Evolutionary conservation across 2,329 filamentous ascomycete species (phyloP), one percentile per base, ranked within the genome.

Genomic region (Penicillium sp.): DNA sequence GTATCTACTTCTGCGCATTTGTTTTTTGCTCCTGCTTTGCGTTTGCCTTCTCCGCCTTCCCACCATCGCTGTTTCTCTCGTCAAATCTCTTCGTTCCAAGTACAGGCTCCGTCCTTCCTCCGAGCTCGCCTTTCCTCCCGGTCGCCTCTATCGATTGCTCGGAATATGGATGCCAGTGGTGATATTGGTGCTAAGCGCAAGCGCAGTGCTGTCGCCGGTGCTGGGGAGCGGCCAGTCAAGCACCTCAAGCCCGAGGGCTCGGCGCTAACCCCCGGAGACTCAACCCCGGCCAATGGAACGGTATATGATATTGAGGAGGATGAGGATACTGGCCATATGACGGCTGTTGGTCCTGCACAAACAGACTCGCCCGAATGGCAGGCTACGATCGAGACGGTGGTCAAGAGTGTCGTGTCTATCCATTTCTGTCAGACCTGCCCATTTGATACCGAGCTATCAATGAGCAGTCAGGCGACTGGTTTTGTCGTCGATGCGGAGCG

Each of bases 361-460:
- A 70, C 77, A 20, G 85, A 89, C 59, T 87, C 85, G 2, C 83
- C 83, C 20, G 90, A 95, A 72, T 98, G 93, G 93, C 91, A 97
- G 70, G 86, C 84, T 41, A 96, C 90, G 0, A 95, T 97, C 50
- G 90, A 96, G 69, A 85, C 83, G 51, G 93, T 98, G 3, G 90
- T 98, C 44, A 84, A 86, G 66, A 95, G 90, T 59, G 93, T 97
- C 14, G 93, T 98, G 40, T 95, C 91, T n/a, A 97, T 98, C 62
- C 87, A 95, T 57, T 98, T 98, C 74, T 97, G 91, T 68, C 89
- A 96, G 76, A 96, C 93, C 0, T 95, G 88, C 68, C 90, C 91
- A 20, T 98, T 98, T 68, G 93, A 98, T 68, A 97, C 93, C n/a
- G 93, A 98, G 60, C 76, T 88, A 23, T 93, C 93, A 6, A 79